Base-by-base conservation (phyloP, 2,329 filamentous ascomycete genomes). In the Fusarium sp. region DNA sequence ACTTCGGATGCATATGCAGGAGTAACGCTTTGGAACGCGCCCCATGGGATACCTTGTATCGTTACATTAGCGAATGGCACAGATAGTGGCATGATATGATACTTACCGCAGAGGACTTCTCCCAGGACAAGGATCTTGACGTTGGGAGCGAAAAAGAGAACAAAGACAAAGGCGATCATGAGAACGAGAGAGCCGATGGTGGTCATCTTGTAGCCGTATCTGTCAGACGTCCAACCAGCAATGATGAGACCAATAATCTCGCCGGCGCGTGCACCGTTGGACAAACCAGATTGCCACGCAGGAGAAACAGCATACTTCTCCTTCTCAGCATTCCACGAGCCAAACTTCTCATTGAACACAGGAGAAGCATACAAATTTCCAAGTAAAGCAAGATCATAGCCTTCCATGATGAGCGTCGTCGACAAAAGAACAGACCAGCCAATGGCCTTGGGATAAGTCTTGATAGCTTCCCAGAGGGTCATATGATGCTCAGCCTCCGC, bases 281-380 rank as follows among this genome's bases (percentile, higher is more conserved):
- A 85, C 6, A 91, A 76, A 0, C 84, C 88, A 1, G 87, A 86
- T 77, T 90, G 88, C 89, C 89, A 91, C 1, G 85, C 82, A 0
- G 88, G 86, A 3, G 86, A 84, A 30, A 91, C 80, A 40, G 84
- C 81, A 62, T 87, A 87, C 33, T 82, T 83, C 4, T 80, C 82
- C 6, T 80, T 79, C 3, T 72, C 70, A 4, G 73, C 68, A 16
- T 79, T 75, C 30, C 79, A 81, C 0, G 80, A 69, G n/a, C 87
- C 87, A 67, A 85, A 89, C 69, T 83, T 86, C 69, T 80, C 64
- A 70, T 83, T 84, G 75, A 85, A 88, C 47, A 74, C 82, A 1
- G 79, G 82, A 30, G 85, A 87, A 10, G 83, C 86, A 71, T 87
- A 88, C 43, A 89, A 80, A 49, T 85, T 86, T 3, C 83, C 81